phyloP scores from a whole-genome alignment of 345 rosid species.

The Eucalyptus marginata region DNA sequence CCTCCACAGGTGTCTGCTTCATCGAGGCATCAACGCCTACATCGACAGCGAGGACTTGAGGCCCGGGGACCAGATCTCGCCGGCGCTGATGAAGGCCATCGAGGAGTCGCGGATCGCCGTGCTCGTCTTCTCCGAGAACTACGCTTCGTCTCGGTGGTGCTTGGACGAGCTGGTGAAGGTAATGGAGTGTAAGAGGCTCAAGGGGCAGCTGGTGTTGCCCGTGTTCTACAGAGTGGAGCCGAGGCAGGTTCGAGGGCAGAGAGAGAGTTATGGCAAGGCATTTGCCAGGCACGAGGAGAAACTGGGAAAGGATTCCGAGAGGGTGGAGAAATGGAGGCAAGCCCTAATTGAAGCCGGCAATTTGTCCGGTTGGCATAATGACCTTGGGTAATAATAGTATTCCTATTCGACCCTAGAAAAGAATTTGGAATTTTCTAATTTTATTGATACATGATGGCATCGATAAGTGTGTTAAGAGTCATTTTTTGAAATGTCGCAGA shows the following conservation, averaged over 20 bases:
- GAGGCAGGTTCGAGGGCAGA: accelerated
- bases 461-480: accelerated
- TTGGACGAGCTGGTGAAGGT: too few species aligned
- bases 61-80: too few species aligned
- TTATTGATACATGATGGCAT: too few species aligned
- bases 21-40: too few species aligned
- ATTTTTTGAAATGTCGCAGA: accelerated
- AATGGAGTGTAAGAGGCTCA: too few species aligned
- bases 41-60: too few species aligned
- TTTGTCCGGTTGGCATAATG: not conserved
- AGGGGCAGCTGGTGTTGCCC: accelerated
- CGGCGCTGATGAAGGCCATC: accelerated
- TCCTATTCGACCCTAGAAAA: accelerated
- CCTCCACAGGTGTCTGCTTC: too few species aligned
- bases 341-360: not conserved
- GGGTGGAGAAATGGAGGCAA: not conserved
- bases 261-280: not conserved
- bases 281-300: not conserved
- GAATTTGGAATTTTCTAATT: too few species aligned
- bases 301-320: not conserved
- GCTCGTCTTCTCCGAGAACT: too few species aligned
- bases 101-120: too few species aligned
- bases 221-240: too few species aligned
- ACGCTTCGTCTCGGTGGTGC: too few species aligned
- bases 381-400: accelerated